Conservation (phyloP, 2,329 filamentous ascomycete species). For the Fusarium hainanense region DNA sequence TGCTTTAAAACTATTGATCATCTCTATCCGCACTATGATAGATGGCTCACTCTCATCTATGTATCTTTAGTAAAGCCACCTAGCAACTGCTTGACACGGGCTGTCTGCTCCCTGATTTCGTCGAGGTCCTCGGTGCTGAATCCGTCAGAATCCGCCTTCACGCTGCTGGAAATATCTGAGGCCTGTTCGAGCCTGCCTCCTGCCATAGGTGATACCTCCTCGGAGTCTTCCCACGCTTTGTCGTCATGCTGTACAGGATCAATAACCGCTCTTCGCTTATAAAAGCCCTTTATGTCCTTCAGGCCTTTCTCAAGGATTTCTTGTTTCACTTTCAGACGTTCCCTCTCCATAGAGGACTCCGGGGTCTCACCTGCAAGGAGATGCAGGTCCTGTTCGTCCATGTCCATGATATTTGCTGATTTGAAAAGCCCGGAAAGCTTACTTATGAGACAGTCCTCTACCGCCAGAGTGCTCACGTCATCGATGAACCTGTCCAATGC, state of each 20-base stretch:
- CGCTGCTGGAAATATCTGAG: background rate
- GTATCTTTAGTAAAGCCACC: too few relatives aligned
- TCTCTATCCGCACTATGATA: too few relatives aligned
- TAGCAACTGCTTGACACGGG: background rate
- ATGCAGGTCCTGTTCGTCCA: background rate
- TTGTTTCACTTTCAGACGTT: background rate
- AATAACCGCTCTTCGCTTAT: background rate
- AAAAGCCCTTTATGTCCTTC: background rate
- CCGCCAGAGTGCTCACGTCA: background rate
- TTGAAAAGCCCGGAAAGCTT: slow-evolving; percentile 3
- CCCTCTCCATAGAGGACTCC: background rate
- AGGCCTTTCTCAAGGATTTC: background rate
- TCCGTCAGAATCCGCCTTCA: background rate
- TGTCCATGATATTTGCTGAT: background rate
- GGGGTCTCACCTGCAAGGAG: background rate
- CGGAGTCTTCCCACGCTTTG: background rate
- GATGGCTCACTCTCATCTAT: too few relatives aligned
- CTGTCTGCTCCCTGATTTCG: background rate
- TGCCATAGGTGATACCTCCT: background rate
- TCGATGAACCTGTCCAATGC: slow-evolving; percentile 25
- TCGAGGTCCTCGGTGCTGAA: background rate
- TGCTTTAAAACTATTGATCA: too few relatives aligned
- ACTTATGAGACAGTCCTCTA: background rate
- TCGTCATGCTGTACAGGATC: background rate
- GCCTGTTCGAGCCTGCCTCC: background rate